Evolutionary conservation across 192 early-diverging fungal genomes (phyloP).

Genomic region (Coemansia asiatica): DNA sequence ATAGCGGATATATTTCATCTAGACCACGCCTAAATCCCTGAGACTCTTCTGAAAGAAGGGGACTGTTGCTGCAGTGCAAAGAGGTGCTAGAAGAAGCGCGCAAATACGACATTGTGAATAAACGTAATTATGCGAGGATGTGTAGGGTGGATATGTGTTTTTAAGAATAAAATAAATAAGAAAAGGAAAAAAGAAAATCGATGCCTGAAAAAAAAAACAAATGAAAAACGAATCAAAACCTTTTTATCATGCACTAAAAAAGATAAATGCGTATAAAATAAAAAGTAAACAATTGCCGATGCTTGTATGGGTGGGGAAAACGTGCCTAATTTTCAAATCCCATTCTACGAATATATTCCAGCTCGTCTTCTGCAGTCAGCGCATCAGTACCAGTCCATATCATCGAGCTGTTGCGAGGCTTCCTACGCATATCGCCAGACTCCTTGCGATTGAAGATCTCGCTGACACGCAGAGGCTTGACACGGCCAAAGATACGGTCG

Average conservation of each 20-base stretch:
- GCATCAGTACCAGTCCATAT: constrained; percentile 54
- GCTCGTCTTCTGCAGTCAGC: constrained; percentile 46
- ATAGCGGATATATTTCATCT: background rate
- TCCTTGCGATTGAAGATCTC: constrained; percentile 50
- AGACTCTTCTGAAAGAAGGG: background rate
- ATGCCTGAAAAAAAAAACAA: background rate
- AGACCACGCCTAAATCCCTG: background rate
- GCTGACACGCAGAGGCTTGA: constrained; percentile 47
- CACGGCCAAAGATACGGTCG: constrained; percentile 50
- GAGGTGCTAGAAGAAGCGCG: constrained; percentile 19
- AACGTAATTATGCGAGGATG: too few species aligned
- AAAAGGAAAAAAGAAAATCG: background rate
- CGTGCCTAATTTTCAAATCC: constrained; percentile 38
- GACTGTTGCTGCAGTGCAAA: constrained; percentile 1
- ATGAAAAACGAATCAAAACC: background rate
- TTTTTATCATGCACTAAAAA: constrained; percentile 1
- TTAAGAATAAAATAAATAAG: constrained; percentile 3
- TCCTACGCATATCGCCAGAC: constrained; percentile 21
- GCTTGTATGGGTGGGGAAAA: background rate
- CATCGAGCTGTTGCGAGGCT: constrained; percentile 53
- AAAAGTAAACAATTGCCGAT: constrained; percentile 19
- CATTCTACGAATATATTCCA: constrained; percentile 53
- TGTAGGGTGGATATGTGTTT: background rate
- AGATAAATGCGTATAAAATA: constrained; percentile 1
- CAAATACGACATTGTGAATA: constrained; percentile 21